These are phyloP conservation scores for Porphyra umbilicalis DNA, from an alignment of 31 red algal species.

Conservation along the genomic window DNA sequence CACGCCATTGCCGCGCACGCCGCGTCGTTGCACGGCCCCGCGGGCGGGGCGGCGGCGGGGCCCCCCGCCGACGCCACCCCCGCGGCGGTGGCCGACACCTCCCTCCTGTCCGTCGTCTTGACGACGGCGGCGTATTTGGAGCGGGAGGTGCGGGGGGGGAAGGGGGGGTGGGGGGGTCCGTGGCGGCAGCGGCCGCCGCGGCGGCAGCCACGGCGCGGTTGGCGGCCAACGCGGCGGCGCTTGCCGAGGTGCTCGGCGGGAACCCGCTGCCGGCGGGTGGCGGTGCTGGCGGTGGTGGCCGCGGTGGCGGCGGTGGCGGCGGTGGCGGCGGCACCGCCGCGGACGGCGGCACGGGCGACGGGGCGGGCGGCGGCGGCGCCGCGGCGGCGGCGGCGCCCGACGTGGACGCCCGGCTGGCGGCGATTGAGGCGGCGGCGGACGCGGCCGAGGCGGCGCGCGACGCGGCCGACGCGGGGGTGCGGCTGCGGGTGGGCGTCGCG, in stretches of 20 bases:
- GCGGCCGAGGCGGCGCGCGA: neutral
- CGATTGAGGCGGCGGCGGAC: neutral
- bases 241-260: neutral
- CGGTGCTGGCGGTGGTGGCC: neutral
- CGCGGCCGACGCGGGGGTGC: neutral
- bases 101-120: neutral
- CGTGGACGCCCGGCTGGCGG: neutral
- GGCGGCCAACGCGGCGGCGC: neutral
- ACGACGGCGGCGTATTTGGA: neutral
- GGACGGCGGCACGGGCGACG: neutral
- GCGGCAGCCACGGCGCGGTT: neutral
- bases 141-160: neutral
- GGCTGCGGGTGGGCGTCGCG: neutral
- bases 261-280: neutral
- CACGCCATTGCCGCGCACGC: neutral
- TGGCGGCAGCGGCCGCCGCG: neutral
- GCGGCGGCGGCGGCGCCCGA: too few species aligned
- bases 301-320: neutral
- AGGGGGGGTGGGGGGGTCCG: neutral
- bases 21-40: neutral
- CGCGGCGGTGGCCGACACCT: neutral
- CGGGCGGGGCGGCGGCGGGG: neutral
- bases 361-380: neutral
- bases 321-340: neutral
- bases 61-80: neutral